phyloP scores from a whole-genome alignment of 2,329 filamentous ascomycete species.

The Lasiodiplodia hormozganensis region DNA sequence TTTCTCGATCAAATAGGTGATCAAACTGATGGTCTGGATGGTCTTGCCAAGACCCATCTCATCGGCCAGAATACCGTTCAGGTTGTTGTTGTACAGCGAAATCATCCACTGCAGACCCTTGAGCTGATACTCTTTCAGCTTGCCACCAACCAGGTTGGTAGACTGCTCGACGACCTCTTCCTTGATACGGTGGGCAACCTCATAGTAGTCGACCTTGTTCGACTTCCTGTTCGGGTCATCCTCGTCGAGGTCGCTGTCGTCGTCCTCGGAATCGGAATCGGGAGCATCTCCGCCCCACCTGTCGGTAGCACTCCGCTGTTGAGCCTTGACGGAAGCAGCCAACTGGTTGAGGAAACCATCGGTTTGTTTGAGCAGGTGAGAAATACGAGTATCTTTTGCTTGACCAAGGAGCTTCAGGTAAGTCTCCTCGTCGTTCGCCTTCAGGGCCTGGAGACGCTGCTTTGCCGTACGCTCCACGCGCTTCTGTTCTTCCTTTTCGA shows the following conservation, averaged over 20 bases:
- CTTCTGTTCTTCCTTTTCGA: constrained; percentile 99
- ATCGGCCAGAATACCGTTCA: constrained; percentile 97
- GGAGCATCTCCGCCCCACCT: constrained; percentile 73
- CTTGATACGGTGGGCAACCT: constrained; percentile 93
- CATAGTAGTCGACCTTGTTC: constrained; percentile 97
- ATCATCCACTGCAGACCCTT: constrained; percentile 99
- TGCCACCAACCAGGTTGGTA: constrained; percentile 85
- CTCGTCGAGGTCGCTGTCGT: constrained; percentile 71
- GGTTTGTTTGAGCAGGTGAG: constrained; percentile 93
- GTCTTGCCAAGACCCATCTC: constrained; percentile 99
- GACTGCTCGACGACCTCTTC: constrained; percentile 89
- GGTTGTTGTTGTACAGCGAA: constrained; percentile 99
- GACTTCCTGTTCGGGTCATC: constrained; percentile 71
- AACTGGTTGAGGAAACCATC: constrained; percentile 97
- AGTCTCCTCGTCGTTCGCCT: constrained; percentile 98
- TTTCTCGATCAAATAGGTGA: constrained; percentile 95
- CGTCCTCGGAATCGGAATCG: constrained; percentile 61
- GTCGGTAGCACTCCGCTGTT: constrained; percentile 83
- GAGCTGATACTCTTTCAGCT: constrained; percentile 94
- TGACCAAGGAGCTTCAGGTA: constrained; percentile 98
- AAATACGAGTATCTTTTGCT: constrained; percentile 99
- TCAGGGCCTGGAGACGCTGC: constrained; percentile 98
- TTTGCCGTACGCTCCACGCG: constrained; percentile 97
- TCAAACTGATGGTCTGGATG: constrained; percentile 97
- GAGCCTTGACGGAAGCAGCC: constrained; percentile 89